phyloP scores from a whole-genome alignment of 306 rosid species.

The Pyrus betulifolia region DNA sequence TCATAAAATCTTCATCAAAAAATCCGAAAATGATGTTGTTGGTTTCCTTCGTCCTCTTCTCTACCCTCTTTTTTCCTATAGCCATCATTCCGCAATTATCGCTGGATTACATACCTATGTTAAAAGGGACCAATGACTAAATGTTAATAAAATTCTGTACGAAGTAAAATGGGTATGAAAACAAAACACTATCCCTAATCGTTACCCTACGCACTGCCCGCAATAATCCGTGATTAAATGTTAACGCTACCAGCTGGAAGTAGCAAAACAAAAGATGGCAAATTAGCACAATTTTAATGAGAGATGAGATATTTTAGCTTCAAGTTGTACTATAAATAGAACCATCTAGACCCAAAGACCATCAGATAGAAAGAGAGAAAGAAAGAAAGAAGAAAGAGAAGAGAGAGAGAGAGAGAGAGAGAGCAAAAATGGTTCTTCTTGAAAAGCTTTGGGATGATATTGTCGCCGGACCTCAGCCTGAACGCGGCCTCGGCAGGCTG shows the following conservation, averaged over 20 bases:
- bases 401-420: too few relatives aligned
- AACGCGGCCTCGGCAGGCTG: constrained; percentile 70
- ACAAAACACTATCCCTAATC: too few relatives aligned
- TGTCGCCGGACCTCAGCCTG: constrained; percentile 81
- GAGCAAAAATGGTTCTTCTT: constrained; percentile 51
- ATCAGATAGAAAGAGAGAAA: not conserved
- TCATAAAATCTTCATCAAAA: fast-evolving
- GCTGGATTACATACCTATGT: too few relatives aligned
- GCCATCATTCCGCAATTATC: not conserved
- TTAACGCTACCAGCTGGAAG: constrained; percentile 17
- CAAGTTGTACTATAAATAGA: constrained; percentile 14
- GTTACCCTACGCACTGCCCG: too few relatives aligned
- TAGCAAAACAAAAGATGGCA: not conserved
- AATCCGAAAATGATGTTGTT: too few relatives aligned
- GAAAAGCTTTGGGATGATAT: constrained; percentile 89
- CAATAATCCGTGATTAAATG: not conserved
- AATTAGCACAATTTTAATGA: not conserved
- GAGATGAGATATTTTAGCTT: constrained; percentile 27
- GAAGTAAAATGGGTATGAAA: too few relatives aligned
- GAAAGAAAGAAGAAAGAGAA: too few relatives aligned
- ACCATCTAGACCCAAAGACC: not conserved
- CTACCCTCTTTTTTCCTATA: constrained; percentile 12
- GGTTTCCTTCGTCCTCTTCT: not conserved
- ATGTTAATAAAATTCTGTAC: too few relatives aligned
- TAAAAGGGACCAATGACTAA: too few relatives aligned